Percentiles rank a stretch among this genome's conserved stretches.
Conservation (phyloP, 2,329 filamentous ascomycete species). For the Ilyonectria destructans region DNA sequence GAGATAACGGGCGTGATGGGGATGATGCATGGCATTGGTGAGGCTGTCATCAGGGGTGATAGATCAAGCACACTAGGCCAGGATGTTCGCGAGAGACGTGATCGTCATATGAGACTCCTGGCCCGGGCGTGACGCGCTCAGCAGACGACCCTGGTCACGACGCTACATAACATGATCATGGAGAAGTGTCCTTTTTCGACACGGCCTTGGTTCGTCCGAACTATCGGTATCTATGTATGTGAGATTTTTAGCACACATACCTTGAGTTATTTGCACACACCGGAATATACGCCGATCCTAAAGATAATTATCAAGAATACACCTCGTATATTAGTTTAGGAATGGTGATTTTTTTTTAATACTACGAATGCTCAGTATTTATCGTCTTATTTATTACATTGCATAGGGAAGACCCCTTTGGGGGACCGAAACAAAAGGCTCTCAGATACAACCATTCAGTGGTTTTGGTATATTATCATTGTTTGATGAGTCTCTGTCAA, state of each 20-base stretch:
- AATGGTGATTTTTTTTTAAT: no score
- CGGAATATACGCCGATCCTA: no score
- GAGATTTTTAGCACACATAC: no score
- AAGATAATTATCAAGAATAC: no score
- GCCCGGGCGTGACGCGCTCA: background rate
- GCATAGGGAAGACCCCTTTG: background rate
- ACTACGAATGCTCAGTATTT: no score
- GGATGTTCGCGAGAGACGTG: constrained; percentile 12
- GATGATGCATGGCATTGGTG: background rate
- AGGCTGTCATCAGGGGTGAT: background rate
- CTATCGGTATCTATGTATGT: background rate
- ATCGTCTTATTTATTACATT: no score
- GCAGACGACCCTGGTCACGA: background rate
- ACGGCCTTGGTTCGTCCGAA: constrained; percentile 1
- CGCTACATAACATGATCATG: background rate
- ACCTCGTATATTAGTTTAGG: no score
- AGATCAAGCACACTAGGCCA: background rate
- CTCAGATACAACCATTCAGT: background rate
- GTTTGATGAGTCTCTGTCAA: background rate
- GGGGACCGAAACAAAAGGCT: background rate
- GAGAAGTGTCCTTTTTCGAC: constrained; percentile 2
- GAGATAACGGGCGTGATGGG: background rate
- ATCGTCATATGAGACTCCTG: constrained; percentile 22
- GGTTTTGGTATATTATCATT: background rate
- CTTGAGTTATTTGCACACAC: no score